Evolutionary conservation across 2,329 filamentous ascomycete genomes (phyloP).

Genomic region (Exophiala oligosperma): DNA sequence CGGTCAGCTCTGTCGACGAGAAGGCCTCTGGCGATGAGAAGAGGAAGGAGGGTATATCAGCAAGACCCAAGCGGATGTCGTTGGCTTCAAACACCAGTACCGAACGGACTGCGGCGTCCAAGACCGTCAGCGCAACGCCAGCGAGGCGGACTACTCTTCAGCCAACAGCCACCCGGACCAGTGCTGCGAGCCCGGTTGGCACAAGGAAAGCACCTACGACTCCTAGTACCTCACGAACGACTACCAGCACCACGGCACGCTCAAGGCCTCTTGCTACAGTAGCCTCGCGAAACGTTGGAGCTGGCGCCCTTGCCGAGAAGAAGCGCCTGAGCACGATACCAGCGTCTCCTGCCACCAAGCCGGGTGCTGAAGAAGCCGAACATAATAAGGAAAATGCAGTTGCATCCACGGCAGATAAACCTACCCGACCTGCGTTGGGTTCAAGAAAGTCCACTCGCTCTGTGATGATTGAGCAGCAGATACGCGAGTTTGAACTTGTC

Average conservation of each 20-base stretch:
- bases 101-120: constrained; percentile 18
- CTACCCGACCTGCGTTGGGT: constrained; percentile 24
- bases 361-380: constrained; percentile 33
- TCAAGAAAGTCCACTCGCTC: constrained; percentile 31
- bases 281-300: constrained; percentile 28
- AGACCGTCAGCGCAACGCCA: constrained; percentile 17
- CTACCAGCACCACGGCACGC: constrained; percentile 30
- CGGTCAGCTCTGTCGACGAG: constrained; percentile 37
- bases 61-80: constrained; percentile 47
- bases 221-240: constrained; percentile 30
- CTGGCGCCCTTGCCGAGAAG: constrained; percentile 32
- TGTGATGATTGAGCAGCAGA: constrained; percentile 31
- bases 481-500: constrained; percentile 34
- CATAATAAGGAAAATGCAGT: constrained; percentile 24
- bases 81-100: constrained; percentile 40
- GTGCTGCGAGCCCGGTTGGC: constrained; percentile 37
- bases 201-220: constrained; percentile 34
- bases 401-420: constrained; percentile 5
- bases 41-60: constrained; percentile 40
- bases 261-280: constrained; percentile 30
- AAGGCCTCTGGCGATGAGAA: constrained; percentile 44
- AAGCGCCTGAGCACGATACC: constrained; percentile 40
- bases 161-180: constrained; percentile 32
- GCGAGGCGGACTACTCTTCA: constrained; percentile 14
- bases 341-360: constrained; percentile 33